Evolutionary conservation across 768 basidiomycete species (phyloP).

Genomic region (Lactarius hatsudake): DNA sequence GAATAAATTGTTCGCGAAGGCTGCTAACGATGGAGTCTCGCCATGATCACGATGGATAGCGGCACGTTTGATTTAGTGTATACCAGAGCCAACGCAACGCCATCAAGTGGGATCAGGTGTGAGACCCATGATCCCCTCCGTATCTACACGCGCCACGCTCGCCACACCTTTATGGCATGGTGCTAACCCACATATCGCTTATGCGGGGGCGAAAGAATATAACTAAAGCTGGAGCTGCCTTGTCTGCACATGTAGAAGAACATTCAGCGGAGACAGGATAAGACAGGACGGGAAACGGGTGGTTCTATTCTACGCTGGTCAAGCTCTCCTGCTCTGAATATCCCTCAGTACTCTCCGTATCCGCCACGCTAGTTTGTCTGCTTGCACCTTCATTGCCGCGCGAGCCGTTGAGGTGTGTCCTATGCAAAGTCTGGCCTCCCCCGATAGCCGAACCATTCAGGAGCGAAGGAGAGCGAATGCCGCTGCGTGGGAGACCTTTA

Average conservation of each 20-base stretch:
- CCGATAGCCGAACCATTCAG: conserved; percentile 3
- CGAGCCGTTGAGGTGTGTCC: conserved; percentile 6
- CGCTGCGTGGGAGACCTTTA: conserved; percentile 22
- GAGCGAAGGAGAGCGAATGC: conserved; percentile 18
- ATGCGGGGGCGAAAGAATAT: not conserved
- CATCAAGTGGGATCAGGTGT: not conserved
- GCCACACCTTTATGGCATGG: not conserved
- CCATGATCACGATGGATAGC: too few relatives aligned
- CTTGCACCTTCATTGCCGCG: not conserved
- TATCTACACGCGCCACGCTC: not conserved
- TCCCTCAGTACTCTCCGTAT: conserved; percentile 19
- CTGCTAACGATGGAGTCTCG: not conserved
- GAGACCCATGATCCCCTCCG: not conserved
- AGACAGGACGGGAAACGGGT: not conserved
- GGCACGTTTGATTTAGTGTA: not conserved
- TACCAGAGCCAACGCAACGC: not conserved
- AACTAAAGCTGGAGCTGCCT: not conserved
- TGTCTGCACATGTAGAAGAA: not conserved
- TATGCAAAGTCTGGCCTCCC: not conserved
- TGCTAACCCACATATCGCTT: not conserved
- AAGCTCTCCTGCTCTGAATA: conserved; percentile 25
- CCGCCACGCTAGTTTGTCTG: conserved; percentile 13
- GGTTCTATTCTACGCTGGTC: conserved; percentile 26
- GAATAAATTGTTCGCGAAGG: not conserved
- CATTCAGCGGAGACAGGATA: not conserved